Conservation (phyloP, 495 filamentous ascomycete genomes). For the Hyaloscypha variabilis region DNA sequence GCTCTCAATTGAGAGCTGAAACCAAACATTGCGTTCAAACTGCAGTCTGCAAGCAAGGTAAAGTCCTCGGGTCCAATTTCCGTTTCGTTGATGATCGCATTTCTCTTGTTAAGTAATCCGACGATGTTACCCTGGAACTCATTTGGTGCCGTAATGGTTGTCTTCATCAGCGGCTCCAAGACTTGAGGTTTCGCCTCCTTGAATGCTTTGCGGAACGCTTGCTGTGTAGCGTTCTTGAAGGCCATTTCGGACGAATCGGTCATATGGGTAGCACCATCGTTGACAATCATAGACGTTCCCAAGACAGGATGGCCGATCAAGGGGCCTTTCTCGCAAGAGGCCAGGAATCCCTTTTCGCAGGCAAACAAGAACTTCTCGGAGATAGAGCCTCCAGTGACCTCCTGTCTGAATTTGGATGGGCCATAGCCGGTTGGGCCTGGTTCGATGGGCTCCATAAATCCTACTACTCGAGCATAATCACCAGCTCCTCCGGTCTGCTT, state of each 20-base stretch:
- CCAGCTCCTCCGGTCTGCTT: slow-evolving; percentile 96
- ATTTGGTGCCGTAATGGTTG: slow-evolving; percentile 88
- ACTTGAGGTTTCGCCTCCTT: slow-evolving; percentile 73
- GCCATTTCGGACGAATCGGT: slow-evolving; percentile 98
- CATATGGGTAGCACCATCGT: slow-evolving; percentile 96
- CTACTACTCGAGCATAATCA: slow-evolving; percentile 92
- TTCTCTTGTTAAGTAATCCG: slow-evolving; percentile 93
- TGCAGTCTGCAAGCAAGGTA: slow-evolving; percentile 90
- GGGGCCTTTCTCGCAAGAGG: slow-evolving; percentile 84
- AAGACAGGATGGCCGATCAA: slow-evolving; percentile 93
- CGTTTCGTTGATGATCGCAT: slow-evolving; percentile 91
- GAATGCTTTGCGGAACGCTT: slow-evolving; percentile 97
- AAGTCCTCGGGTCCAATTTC: slow-evolving; percentile 96
- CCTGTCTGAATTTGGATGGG: slow-evolving; percentile 70
- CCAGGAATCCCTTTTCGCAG: slow-evolving; percentile 94
- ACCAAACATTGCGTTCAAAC: slow-evolving; percentile 95
- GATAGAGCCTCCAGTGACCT: slow-evolving; percentile 87
- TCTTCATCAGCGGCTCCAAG: slow-evolving; percentile 98
- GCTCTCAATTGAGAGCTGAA: slow-evolving; percentile 89
- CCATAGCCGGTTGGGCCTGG: slow-evolving; percentile 61
- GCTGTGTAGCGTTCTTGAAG: slow-evolving; percentile 96
- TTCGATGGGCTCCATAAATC: slow-evolving; percentile 86
- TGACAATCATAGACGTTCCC: slow-evolving; percentile 87
- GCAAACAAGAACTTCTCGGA: slow-evolving; percentile 95
- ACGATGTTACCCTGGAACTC: slow-evolving; percentile 99